phyloP scores from a whole-genome alignment of 2,329 filamentous ascomycete species.

The Cryphonectria naterciae region DNA sequence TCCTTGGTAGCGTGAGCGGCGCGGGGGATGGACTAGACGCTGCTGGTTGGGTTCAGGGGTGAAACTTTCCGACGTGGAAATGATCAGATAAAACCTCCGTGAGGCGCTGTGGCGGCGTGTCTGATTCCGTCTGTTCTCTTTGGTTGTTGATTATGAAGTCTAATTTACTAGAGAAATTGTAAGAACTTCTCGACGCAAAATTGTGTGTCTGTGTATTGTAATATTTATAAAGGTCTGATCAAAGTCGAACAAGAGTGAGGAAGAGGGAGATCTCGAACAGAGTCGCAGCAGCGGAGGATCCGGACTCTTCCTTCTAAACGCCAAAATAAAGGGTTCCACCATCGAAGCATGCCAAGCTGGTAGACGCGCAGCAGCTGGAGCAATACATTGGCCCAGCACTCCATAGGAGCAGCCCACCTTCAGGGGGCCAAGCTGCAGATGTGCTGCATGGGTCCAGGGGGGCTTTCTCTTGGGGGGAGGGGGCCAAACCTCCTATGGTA shows the following conservation, averaged over 20 bases:
- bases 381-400: background rate
- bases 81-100: background rate
- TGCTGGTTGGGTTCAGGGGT: constrained; percentile 9
- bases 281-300: background rate
- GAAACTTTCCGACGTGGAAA: background rate
- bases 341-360: constrained; percentile 7
- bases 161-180: background rate
- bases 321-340: constrained; percentile 1
- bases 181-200: background rate
- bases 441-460: background rate
- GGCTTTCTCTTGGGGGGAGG: background rate
- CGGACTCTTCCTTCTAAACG: background rate
- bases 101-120: constrained; percentile 14
- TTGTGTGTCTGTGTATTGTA: too few species aligned
- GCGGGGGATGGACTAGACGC: background rate
- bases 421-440: constrained; percentile 1
- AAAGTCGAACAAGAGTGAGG: background rate
- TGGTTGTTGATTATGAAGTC: background rate
- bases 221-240: background rate
- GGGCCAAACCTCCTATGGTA: background rate
- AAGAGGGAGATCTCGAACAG: background rate
- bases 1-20: background rate
- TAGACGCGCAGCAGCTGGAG: background rate
- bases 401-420: background rate
- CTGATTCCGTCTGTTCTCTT: background rate